Conservation (phyloP, 257 asterid genomes). For the Przewalskia tangutica region DNA sequence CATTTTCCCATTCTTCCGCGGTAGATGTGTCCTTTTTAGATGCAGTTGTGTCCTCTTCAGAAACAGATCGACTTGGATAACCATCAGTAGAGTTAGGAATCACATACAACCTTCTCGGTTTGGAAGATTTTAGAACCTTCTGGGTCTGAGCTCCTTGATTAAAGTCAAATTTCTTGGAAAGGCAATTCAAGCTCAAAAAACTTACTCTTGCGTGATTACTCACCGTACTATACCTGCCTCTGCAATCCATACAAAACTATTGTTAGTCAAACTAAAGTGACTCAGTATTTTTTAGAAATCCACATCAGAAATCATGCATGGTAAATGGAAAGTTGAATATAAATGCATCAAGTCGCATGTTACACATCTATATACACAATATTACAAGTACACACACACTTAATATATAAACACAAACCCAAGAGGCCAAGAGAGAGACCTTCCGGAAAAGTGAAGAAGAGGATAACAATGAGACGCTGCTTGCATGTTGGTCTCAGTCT, state of each 20-base stretch:
- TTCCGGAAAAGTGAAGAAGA: constrained; percentile 26
- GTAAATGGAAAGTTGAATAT: background rate
- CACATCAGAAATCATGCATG: background rate
- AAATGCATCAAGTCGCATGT: background rate
- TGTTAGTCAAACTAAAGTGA: background rate
- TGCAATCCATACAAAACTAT: constrained; percentile 15
- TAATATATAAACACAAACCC: background rate
- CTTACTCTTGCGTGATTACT: constrained; percentile 14
- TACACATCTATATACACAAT: background rate
- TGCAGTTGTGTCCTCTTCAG: constrained; percentile 29
- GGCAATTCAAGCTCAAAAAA: constrained; percentile 15
- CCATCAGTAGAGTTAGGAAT: constrained; percentile 44
- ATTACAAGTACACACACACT: background rate
- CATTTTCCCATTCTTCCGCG: constrained; percentile 17
- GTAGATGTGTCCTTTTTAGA: constrained; percentile 21
- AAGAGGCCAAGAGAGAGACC: constrained; percentile 22
- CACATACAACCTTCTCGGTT: constrained; percentile 18
- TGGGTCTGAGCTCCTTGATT: constrained; percentile 17
- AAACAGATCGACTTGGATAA: constrained; percentile 27
- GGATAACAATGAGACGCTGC: constrained; percentile 45
- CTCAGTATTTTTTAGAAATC: background rate
- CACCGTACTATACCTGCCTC: constrained; percentile 23
- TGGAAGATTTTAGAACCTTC: constrained; percentile 22
- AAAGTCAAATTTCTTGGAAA: constrained; percentile 23
- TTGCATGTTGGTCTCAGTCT: constrained; percentile 29